phyloP scores from a whole-genome alignment of 1,284 basidiomycete species.

The Cryptococcus sp. region DNA sequence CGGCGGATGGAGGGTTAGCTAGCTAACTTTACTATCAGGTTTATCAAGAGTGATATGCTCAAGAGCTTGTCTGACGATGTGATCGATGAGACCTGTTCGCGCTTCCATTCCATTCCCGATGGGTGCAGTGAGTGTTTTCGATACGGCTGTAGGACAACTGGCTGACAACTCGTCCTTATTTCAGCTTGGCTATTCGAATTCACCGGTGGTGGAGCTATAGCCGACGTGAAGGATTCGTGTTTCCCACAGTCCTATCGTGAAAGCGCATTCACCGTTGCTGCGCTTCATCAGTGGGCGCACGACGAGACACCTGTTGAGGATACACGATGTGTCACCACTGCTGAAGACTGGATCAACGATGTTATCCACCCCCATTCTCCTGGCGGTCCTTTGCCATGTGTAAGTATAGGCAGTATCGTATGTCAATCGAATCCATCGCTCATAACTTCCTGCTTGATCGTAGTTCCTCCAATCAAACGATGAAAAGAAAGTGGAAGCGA shows the following conservation, averaged over 20 bases:
- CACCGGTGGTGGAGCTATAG: constrained; percentile 71
- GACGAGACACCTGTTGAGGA: constrained; percentile 63
- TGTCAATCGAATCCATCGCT: neutral
- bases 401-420: constrained; percentile 54
- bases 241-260: constrained; percentile 73
- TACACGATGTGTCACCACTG: constrained; percentile 71
- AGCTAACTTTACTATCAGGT: constrained; percentile 45
- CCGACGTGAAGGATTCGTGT: constrained; percentile 69
- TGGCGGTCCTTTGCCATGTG: constrained; percentile 79
- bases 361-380: constrained; percentile 67
- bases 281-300: constrained; percentile 89
- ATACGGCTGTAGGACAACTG: constrained; percentile 2
- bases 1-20: neutral
- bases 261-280: constrained; percentile 79
- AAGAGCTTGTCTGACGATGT: constrained; percentile 78
- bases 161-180: constrained; percentile 41
- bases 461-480: constrained; percentile 65
- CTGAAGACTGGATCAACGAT: constrained; percentile 79
- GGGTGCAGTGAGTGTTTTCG: constrained; percentile 71
- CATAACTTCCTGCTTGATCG: neutral
- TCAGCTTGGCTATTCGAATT: constrained; percentile 87
- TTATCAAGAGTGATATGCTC: constrained; percentile 78
- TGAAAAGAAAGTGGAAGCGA: constrained; percentile 51
- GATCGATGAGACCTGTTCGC: constrained; percentile 74
- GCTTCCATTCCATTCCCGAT: constrained; percentile 76